Evolutionary conservation across 1,284 basidiomycete genomes (phyloP), one percentile per base, ranked within the genome.

Genomic region (Irpex lacteus): DNA sequence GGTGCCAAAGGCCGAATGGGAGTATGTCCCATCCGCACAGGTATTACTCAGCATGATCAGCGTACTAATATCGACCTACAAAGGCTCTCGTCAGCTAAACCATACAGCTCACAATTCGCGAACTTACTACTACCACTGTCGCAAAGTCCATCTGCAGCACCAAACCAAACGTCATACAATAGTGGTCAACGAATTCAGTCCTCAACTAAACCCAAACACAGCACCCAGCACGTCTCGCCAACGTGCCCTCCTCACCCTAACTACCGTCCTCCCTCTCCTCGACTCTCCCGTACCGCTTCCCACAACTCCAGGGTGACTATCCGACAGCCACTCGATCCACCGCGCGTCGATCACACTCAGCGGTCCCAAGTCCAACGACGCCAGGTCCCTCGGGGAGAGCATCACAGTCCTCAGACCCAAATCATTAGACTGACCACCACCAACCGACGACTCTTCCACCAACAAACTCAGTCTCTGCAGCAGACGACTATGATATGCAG

Each of bases 321-420:
- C 80, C 2, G 79, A 84, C 9, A 94, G 77, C 90, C 90, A 92
- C 71, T 90, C 89, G 21, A 92, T 75, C 71, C 92, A 92, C 52
- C 78, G 78, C 21, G 82, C 86, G 68, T 93, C 91, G 55, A 87
- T 71, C 7, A 79, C 77, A 69, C 90, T 93, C 65, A 91, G 76
- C 8, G 90, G 87, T 1, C 89, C 88, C 0, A 93, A 80, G 70
- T 90, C 89, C 58, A 93, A 87, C 18, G 84, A 78, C 15, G 85
- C 65, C 5, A 93, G 76, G 64, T 92, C 90, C 69, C 81, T 85
- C 7, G 89, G 83, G 2, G 83, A 80, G 47, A 82, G 69, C 18
- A 75, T 66, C 34, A 56, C 54, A 21, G 50, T 52, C 19, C 18
- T 67, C 66, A 32, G 40, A 15, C 63, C 63, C 26, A 65, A 32